phyloP scores from a whole-genome alignment of 2,329 filamentous ascomycete genomes.

The Trematosphaeria pertusa region DNA sequence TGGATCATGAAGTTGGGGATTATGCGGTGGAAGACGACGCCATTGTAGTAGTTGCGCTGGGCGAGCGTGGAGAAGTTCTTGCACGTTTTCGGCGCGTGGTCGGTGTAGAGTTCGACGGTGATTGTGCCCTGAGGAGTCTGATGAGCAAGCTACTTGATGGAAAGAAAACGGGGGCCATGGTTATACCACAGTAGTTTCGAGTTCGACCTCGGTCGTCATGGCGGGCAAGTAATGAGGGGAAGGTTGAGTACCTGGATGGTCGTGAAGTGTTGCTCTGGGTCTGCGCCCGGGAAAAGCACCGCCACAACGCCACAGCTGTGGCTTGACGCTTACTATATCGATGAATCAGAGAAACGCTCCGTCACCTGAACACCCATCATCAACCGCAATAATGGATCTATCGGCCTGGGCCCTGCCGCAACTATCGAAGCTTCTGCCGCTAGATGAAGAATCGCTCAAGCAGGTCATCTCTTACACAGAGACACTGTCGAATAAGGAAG shows the following conservation, averaged over 20 bases:
- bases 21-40: conserved; percentile 87
- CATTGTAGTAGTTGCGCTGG: conserved; percentile 85
- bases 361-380: conserved; percentile 6
- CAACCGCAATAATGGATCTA: conserved; percentile 45
- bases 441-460: conserved; percentile 83
- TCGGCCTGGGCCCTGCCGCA: conserved; percentile 69
- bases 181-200: conserved; percentile 84
- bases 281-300: conserved; percentile 10
- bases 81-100: conserved; percentile 88
- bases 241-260: too few relatives aligned
- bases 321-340: conserved; percentile 16
- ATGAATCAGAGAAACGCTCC: conserved; percentile 29
- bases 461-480: conserved; percentile 85
- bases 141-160: conserved; percentile 9
- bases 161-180: background rate
- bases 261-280: background rate
- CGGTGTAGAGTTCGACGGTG: conserved; percentile 85
- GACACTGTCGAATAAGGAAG: conserved; percentile 76
- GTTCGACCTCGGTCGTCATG: conserved; percentile 69
- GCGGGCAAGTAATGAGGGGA: too few relatives aligned
- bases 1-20: conserved; percentile 98
- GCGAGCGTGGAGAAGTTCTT: conserved; percentile 85
- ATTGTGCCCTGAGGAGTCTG: conserved; percentile 71
- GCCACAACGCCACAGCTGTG: conserved; percentile 22
- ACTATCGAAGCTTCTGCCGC: conserved; percentile 78